Base-by-base conservation (phyloP, 2,329 filamentous ascomycete species). In the Cryphonectria radicalis region DNA sequence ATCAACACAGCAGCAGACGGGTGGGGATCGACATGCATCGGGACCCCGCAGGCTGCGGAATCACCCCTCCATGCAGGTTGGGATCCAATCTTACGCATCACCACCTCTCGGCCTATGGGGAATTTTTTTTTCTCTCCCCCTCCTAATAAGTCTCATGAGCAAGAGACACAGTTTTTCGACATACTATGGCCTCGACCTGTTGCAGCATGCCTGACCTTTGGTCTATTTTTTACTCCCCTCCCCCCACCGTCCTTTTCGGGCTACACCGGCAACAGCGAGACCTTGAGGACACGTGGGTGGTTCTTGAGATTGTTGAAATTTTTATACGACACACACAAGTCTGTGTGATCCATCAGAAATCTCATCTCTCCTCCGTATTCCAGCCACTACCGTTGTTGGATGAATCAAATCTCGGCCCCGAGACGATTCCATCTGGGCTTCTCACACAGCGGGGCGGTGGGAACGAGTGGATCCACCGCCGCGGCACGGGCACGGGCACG, bases 61-160 rank as follows among this genome's bases (percentile, higher is more conserved):
- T 50, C 42, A 53, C 68, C 46, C 37, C 46, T 22, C 57, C 70
- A 60, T 43, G 37, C 55, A 63, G 50, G 35, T 37, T 42, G 28
- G 65, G 35, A 37, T 37, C 32, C 14, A 46, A 19, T 62, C 50
- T 64, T 19, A 68, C 64, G 67, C 68, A 68, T 55, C 64, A 43
- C 40, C 55, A 40, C 64, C 57, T 57, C 50, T 43, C 60, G 50
- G 40, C 66, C 50, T 69, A 73, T 73, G 66, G 43, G 19, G 46
- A n/a, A 53, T 63, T 53, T 37, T 64, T 43, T 40, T 19, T n/a
- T n/a, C n/a, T n/a, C n/a, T n/a, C n/a, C n/a, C n/a, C n/a, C n/a
- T n/a, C n/a, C n/a, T n/a, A n/a, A n/a, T 55, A 66, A 66, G 71
- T 69, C 69, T 65, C 68, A 63, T 69, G 71, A 71, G 70, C 71